phyloP scores from a whole-genome alignment of 2,329 filamentous ascomycete species.

The Torrubiellomyces zombiae region DNA sequence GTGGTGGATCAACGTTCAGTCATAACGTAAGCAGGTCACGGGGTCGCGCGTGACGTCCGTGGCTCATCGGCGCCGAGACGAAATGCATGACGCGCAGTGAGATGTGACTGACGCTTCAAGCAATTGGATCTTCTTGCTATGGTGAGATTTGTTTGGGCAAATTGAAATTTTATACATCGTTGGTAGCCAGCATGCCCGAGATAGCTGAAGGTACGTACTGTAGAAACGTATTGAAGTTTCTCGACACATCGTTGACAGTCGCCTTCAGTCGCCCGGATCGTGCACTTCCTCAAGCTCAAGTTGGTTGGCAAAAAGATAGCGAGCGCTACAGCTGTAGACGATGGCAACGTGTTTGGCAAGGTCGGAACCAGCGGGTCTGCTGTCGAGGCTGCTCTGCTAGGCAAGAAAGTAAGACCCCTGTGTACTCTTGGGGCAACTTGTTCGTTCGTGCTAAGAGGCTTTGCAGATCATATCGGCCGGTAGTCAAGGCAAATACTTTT shows the following conservation, averaged over 20 bases:
- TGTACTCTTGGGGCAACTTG: neutral
- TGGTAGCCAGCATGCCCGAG: slow-evolving; percentile 41
- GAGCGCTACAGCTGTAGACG: slow-evolving; percentile 55
- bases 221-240: too few relatives aligned
- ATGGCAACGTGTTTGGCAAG: slow-evolving; percentile 80
- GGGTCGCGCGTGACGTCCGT: slow-evolving; percentile 14
- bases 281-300: slow-evolving; percentile 68
- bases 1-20: too few relatives aligned
- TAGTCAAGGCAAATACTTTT: slow-evolving; percentile 96
- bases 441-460: too few relatives aligned
- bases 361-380: slow-evolving; percentile 62
- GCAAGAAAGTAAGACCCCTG: slow-evolving; percentile 38
- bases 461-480: slow-evolving; percentile 43
- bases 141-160: too few relatives aligned
- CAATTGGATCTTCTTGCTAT: too few relatives aligned
- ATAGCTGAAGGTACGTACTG: slow-evolving; percentile 37
- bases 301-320: slow-evolving; percentile 71
- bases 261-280: slow-evolving; percentile 57
- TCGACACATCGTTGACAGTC: too few relatives aligned
- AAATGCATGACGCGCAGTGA: neutral
- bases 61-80: slow-evolving; percentile 3
- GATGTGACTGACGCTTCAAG: neutral
- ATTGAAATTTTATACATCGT: too few relatives aligned
- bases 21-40: slow-evolving; percentile 13
- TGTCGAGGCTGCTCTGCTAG: slow-evolving; percentile 57